phyloP scores from a whole-genome alignment of 2,329 filamentous ascomycete genomes.

The Sclerotinia trifoliorum region DNA sequence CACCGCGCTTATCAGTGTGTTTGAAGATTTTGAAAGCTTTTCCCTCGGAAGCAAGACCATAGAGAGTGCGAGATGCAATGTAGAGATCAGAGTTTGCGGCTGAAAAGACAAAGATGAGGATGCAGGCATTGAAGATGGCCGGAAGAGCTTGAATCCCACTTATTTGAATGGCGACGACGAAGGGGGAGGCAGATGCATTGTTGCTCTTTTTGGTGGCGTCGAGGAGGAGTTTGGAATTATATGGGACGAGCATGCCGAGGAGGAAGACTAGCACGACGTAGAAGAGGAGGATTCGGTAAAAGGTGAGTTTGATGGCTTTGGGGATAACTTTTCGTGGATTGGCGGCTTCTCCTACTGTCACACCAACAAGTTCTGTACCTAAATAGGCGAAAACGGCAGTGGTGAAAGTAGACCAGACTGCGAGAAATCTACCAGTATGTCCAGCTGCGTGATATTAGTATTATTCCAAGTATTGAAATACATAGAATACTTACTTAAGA shows the following conservation, averaged over 20 bases:
- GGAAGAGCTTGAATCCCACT: slow-evolving; percentile 63
- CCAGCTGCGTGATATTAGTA: slow-evolving; percentile 42
- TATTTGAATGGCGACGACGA: slow-evolving; percentile 60
- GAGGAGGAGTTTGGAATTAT: slow-evolving; percentile 57
- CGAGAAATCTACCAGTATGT: slow-evolving; percentile 53
- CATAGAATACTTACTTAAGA: slow-evolving; percentile 27
- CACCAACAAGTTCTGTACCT: slow-evolving; percentile 60
- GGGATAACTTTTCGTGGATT: slow-evolving; percentile 65
- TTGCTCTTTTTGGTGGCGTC: slow-evolving; percentile 45
- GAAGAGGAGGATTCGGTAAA: slow-evolving; percentile 61
- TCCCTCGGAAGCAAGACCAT: slow-evolving; percentile 64
- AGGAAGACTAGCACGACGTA: slow-evolving; percentile 60
- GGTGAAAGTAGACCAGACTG: slow-evolving; percentile 53
- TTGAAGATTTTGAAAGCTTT: slow-evolving; percentile 63
- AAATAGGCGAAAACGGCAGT: slow-evolving; percentile 60
- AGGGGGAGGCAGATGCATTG: slow-evolving; percentile 49
- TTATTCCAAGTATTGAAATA: not conserved
- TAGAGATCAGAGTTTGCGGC: slow-evolving; percentile 61
- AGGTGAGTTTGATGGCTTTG: slow-evolving; percentile 59
- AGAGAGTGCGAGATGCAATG: slow-evolving; percentile 66
- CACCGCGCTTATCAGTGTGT: slow-evolving; percentile 55
- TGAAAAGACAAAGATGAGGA: slow-evolving; percentile 66
- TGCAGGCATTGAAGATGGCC: slow-evolving; percentile 66
- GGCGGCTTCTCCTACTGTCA: slow-evolving; percentile 63
- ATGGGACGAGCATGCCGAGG: slow-evolving; percentile 62